Evolutionary conservation across 768 basidiomycete species (phyloP), one percentile per base, ranked within the genome.

Genomic region (Rhodotorula kratochvilovae): DNA sequence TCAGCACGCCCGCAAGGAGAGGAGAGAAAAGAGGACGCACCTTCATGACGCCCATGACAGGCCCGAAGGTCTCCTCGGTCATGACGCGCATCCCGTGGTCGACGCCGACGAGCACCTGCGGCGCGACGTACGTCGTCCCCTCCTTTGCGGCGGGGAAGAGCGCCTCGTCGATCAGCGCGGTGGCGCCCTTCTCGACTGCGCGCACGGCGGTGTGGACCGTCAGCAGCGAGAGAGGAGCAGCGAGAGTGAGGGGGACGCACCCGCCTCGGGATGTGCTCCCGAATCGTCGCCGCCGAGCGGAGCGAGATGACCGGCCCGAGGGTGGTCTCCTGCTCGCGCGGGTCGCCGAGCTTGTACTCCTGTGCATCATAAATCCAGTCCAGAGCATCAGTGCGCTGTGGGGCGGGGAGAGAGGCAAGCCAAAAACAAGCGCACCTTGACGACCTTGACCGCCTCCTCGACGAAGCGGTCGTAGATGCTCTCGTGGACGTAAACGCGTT

Each of bases 401-500:
- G 29, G 16, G 11, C 27, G n/a, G 53, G 15, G 15, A 29, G 27
- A 27, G 53, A 29, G 2, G 31, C 23, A 19, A 42, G 39, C 4
- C n/a, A 57, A 55, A 7, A 21, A 13, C 15, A 56, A 4, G 3
- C 59, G 54, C 61, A 87, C 90, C 85, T 92, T 90, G 64, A 88
- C 87, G 29, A 88, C 79, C 13, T 88, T 86, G 5, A 87, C 90
- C 63, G 87, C 90, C 77, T 86, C 84, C 21, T 84, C 79, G 5
- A 97, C 87, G 72, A 99, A 97, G 3, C 82, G 78, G 63, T 92
- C 91, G 78, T 87, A 96, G 6, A 94, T 78, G 0, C 85, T 83
- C 77, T 91, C 88, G 79, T 97, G 91, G 7, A 97, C 95, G 80
- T 98, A 98, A 53, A 99, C 92, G 27, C 95, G 86, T 89, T 99